phyloP scores from a whole-genome alignment of 1,139 yeast genomes.

The Suhomyces atakaporum region DNA sequence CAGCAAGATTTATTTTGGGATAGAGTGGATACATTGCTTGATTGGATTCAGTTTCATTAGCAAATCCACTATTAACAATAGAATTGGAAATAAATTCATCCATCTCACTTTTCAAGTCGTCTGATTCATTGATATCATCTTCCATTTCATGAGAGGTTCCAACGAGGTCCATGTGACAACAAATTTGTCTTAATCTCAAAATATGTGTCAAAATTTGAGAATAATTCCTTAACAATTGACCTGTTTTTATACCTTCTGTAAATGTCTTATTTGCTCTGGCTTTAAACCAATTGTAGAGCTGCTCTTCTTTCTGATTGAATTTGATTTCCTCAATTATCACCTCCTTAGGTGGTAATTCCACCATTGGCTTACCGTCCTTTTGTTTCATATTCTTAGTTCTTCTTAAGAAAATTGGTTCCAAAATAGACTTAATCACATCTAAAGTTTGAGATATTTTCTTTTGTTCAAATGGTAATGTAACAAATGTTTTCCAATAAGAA shows the following conservation, averaged over 20 bases:
- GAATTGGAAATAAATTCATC: slow-evolving; percentile 18
- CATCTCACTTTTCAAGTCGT: slow-evolving; percentile 16
- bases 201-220: slow-evolving; percentile 83
- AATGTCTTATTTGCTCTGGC: slow-evolving; percentile 70
- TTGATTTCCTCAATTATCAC: slow-evolving; percentile 66
- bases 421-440: slow-evolving; percentile 78
- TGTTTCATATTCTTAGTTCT: slow-evolving; percentile 87
- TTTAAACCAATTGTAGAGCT: slow-evolving; percentile 69
- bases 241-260: slow-evolving; percentile 59
- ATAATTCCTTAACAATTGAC: slow-evolving; percentile 72
- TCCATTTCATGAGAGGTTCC: slow-evolving; percentile 46
- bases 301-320: slow-evolving; percentile 66
- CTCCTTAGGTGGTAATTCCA: slow-evolving; percentile 75
- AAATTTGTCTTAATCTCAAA: slow-evolving; percentile 78
- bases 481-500: slow-evolving; percentile 85
- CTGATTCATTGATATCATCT: slow-evolving; percentile 24
- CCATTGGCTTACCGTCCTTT: slow-evolving; percentile 71
- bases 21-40: slow-evolving; percentile 31
- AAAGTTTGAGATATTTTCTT: slow-evolving; percentile 71
- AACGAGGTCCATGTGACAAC: slow-evolving; percentile 78
- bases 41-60: slow-evolving; percentile 34
- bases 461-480: slow-evolving; percentile 80
- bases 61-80: slow-evolving; percentile 28
- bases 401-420: slow-evolving; percentile 81
- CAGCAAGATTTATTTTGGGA: slow-evolving; percentile 32